Evolutionary conservation across 441 rosid species (phyloP).

Genomic region (Arabidopsis hybrid): DNA sequence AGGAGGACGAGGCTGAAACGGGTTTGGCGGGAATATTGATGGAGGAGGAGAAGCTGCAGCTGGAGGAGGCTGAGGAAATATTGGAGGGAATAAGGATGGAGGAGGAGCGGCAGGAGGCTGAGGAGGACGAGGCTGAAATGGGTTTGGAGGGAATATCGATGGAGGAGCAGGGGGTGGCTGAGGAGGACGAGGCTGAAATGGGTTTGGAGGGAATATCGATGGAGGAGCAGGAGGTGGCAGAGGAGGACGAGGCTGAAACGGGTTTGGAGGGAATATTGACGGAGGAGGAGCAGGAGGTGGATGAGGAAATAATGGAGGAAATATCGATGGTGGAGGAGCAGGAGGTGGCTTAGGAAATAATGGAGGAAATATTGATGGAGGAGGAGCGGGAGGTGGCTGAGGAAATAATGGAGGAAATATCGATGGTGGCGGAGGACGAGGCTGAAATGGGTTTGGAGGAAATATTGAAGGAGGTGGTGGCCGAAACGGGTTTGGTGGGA

Average conservation of each 20-base stretch:
- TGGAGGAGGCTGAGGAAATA: conserved; percentile 38
- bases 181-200: conserved; percentile 41
- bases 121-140: conserved; percentile 46
- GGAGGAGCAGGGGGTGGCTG: conserved; percentile 44
- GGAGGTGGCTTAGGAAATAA: conserved; percentile 32
- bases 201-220: conserved; percentile 46
- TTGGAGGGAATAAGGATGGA: conserved; percentile 46
- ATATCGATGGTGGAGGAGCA: conserved; percentile 44
- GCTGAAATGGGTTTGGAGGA: conserved; percentile 34
- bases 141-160: conserved; percentile 46
- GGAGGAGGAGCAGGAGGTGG: conserved; percentile 45
- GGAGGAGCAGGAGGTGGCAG: conserved; percentile 40
- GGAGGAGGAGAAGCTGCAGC: conserved; percentile 38
- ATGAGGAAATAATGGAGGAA: too few relatives aligned
- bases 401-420: conserved; percentile 14
- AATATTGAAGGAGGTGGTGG: conserved; percentile 33
- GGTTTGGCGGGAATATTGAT: conserved; percentile 48
- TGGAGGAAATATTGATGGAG: conserved; percentile 52
- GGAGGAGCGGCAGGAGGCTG: conserved; percentile 54
- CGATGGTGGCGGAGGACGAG: conserved; percentile 34
- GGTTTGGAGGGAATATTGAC: conserved; percentile 14
- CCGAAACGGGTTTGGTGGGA: conserved; percentile 46
- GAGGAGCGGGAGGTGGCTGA: conserved; percentile 33
- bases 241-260: background rate
- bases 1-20: background rate